These are phyloP conservation scores for Lagerstroemia speciosa DNA, from an alignment of 345 rosid genomes.

Conservation along the genomic window DNA sequence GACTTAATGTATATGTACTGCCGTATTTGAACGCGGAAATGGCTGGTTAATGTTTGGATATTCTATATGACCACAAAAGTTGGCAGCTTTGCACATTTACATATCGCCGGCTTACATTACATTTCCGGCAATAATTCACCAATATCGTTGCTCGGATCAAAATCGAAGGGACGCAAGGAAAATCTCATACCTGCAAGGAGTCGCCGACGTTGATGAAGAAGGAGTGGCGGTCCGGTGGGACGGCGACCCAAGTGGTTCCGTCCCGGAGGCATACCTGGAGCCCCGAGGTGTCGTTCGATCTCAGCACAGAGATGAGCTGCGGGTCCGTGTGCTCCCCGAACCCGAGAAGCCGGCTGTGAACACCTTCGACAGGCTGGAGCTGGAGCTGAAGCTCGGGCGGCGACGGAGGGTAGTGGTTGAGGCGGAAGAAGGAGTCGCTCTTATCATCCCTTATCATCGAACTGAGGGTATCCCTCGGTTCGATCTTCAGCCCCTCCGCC, in stretches of 20 bases:
- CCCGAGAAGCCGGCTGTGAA: slow-evolving; percentile 30
- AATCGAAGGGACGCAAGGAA: no score
- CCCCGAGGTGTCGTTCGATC: slow-evolving; percentile 51
- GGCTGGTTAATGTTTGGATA: no score
- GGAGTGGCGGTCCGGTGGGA: slow-evolving; percentile 42
- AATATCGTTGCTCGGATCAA: no score
- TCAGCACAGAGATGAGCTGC: slow-evolving; percentile 46
- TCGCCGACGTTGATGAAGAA: slow-evolving; percentile 50
- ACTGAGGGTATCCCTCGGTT: slow-evolving; percentile 27
- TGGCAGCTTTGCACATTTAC: background rate
- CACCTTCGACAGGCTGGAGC: slow-evolving; percentile 11
- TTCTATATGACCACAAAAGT: no score
- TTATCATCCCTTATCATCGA: slow-evolving; percentile 21
- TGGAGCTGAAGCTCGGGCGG: slow-evolving; percentile 15
- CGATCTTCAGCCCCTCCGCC: slow-evolving; percentile 25
- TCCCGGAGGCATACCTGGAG: slow-evolving; percentile 43
- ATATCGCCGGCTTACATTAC: no score
- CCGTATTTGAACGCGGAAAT: no score
- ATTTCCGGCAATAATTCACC: no score
- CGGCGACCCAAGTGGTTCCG: slow-evolving; percentile 42
- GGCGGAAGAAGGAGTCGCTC: slow-evolving; percentile 44
- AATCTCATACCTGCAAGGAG: slow-evolving; percentile 34
- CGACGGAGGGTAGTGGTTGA: slow-evolving; percentile 47
- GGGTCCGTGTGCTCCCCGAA: slow-evolving; percentile 70
- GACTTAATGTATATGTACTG: no score